Percentiles rank a stretch among this genome's conserved stretches.
Evolutionary conservation across 2,329 filamentous ascomycete species (phyloP).

Genomic region (Fusarium robinianum): DNA sequence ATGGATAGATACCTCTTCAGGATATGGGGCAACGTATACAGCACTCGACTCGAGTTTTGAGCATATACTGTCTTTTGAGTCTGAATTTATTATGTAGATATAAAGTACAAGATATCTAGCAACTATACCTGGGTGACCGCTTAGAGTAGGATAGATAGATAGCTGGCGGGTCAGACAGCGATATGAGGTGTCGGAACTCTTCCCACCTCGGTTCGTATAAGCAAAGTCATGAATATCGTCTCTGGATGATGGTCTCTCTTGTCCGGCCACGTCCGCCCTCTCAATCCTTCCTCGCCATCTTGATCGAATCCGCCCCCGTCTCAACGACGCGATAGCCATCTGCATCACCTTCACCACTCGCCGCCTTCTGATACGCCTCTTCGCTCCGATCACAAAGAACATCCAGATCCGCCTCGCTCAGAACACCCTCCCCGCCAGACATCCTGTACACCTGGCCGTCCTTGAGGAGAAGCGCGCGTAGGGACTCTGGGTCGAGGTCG

Average conservation of each 20-base stretch:
- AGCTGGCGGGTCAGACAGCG: too few species aligned
- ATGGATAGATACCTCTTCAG: constrained; percentile 13
- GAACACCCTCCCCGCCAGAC: constrained; percentile 64
- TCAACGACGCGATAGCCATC: constrained; percentile 78
- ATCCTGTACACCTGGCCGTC: constrained; percentile 71
- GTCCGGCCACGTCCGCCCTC: neutral
- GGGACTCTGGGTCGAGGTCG: constrained; percentile 63
- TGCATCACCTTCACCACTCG: constrained; percentile 75
- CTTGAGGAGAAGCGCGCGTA: constrained; percentile 66
- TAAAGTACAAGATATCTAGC: too few species aligned
- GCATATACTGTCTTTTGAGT: too few species aligned
- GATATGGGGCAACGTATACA: too few species aligned
- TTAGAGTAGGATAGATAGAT: too few species aligned
- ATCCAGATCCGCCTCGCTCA: constrained; percentile 76
- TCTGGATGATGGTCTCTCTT: neutral
- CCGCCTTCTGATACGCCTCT: constrained; percentile 69
- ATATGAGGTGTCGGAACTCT: too few species aligned
- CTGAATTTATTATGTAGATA: too few species aligned
- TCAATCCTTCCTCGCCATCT: constrained; percentile 40
- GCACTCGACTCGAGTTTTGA: too few species aligned
- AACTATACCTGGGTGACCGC: too few species aligned
- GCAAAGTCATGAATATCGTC: neutral
- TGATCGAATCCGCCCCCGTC: constrained; percentile 64
- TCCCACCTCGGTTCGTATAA: neutral
- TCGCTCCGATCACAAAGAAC: constrained; percentile 77